A percentile compares a stretch with the other conserved stretches of the same genome.
phyloP scores from a whole-genome alignment of 768 basidiomycete species.

The Asterophora parasitica region DNA sequence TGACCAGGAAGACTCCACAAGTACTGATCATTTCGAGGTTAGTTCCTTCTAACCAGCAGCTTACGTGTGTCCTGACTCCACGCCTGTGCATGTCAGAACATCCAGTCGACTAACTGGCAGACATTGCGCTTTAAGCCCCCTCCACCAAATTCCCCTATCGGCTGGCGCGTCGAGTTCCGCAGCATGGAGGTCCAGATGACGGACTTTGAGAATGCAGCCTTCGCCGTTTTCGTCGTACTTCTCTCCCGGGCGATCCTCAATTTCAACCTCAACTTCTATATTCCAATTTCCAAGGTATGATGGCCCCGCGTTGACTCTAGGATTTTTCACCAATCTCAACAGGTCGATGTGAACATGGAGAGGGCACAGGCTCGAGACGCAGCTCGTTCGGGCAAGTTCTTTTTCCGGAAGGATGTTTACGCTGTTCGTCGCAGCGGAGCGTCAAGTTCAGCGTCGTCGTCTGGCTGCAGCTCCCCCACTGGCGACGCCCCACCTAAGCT shows the following conservation, averaged over 20 bases:
- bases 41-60: constrained; percentile 5
- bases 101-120: constrained; percentile 99
- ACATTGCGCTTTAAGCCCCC: constrained; percentile 98
- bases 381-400: constrained; percentile 68
- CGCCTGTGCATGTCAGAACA: constrained; percentile 55
- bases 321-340: constrained; percentile 3
- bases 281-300: constrained; percentile 90
- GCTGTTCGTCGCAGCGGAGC: constrained; percentile 42
- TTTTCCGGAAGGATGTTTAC: constrained; percentile 85
- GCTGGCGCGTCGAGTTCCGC: constrained; percentile 98
- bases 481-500: constrained; percentile 28
- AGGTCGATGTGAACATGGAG: constrained; percentile 98
- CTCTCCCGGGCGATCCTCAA: constrained; percentile 90
- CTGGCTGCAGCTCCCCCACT: constrained; percentile 34
- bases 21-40: constrained; percentile 96
- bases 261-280: constrained; percentile 90
- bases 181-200: constrained; percentile 99
- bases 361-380: constrained; percentile 86
- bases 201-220: constrained; percentile 98
- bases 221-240: constrained; percentile 90
- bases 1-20: constrained; percentile 81
- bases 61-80: neutral
- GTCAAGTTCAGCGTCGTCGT: constrained; percentile 45
- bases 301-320: neutral
- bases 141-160: constrained; percentile 86